A percentile compares a stretch with the other conserved stretches of the same genome.
phyloP scores from a whole-genome alignment of 768 basidiomycete species.

The Lyophyllum atratum region DNA sequence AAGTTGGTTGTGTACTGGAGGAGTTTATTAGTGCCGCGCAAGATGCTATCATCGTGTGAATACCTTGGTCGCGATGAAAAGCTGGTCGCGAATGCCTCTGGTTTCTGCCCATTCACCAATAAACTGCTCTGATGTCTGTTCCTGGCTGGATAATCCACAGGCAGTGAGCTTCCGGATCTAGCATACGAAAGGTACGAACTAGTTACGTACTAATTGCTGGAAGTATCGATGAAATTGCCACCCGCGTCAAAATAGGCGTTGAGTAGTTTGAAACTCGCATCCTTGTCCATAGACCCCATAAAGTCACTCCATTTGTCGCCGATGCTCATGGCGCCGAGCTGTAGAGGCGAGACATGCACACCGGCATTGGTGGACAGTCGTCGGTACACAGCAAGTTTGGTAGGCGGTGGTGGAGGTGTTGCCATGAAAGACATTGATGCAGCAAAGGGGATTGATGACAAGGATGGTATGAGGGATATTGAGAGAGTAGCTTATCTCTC shows the following conservation, averaged over 20 bases:
- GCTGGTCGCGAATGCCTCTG: slow-evolving; percentile 45
- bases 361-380: slow-evolving; percentile 40
- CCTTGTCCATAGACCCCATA: slow-evolving; percentile 37
- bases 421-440: background rate
- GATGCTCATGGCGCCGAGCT: slow-evolving; percentile 50
- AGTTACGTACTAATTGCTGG: slow-evolving; percentile 15
- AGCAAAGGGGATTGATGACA: background rate
- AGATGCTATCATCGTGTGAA: background rate
- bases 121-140: slow-evolving; percentile 55
- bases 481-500: background rate
- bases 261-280: slow-evolving; percentile 21
- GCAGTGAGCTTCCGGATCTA: background rate
- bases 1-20: slow-evolving; percentile 32
- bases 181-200: background rate
- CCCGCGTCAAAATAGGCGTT: slow-evolving; percentile 15
- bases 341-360: slow-evolving; percentile 49
- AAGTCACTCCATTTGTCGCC: slow-evolving; percentile 35
- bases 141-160: slow-evolving; percentile 35
- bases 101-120: slow-evolving; percentile 55
- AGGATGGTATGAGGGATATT: background rate
- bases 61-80: slow-evolving; percentile 51
- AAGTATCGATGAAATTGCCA: slow-evolving; percentile 19
- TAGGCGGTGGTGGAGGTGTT: slow-evolving; percentile 25
- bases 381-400: slow-evolving; percentile 40
- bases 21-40: background rate